A percentile compares a stretch with the other conserved stretches of the same genome.
These are phyloP conservation scores for Sporothrix inflata DNA, from an alignment of 2,329 filamentous ascomycete genomes.

Conservation along the genomic window DNA sequence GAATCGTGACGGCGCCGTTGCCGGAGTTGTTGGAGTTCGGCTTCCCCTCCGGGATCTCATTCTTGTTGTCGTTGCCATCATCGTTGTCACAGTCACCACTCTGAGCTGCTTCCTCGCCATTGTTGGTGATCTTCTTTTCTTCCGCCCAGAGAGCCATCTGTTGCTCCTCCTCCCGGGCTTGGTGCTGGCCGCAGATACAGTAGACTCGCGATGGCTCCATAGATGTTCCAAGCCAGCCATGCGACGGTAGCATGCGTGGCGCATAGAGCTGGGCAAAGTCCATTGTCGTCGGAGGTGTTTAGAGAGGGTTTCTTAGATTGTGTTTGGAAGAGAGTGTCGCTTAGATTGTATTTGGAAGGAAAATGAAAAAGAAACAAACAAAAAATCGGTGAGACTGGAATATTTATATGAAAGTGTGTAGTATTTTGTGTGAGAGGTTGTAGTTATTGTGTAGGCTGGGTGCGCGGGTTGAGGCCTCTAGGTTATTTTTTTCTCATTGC, in stretches of 20 bases:
- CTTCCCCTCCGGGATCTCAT: neutral
- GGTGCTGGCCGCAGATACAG: neutral
- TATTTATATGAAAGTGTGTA: too few relatives aligned
- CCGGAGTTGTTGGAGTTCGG: too few relatives aligned
- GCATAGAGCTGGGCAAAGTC: neutral
- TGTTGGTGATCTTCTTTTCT: neutral
- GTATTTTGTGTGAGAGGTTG: too few relatives aligned
- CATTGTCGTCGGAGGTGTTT: neutral
- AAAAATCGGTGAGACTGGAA: too few relatives aligned
- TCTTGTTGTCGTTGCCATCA: neutral
- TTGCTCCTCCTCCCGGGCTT: neutral
- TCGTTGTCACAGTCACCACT: neutral
- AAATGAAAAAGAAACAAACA: too few relatives aligned
- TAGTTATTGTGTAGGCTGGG: too few relatives aligned
- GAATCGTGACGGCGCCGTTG: too few relatives aligned
- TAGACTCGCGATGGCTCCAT: neutral
- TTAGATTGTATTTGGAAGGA: too few relatives aligned
- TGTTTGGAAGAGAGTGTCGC: too few relatives aligned
- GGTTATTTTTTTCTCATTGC: too few relatives aligned
- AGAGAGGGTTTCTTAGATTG: too few relatives aligned
- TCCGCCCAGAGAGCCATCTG: neutral
- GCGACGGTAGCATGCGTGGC: neutral
- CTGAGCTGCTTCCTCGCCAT: neutral
- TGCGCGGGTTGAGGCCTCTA: too few relatives aligned
- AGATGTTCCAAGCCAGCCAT: neutral